Conservation (phyloP, 2,329 filamentous ascomycete genomes). For the Ophiostoma ips region DNA sequence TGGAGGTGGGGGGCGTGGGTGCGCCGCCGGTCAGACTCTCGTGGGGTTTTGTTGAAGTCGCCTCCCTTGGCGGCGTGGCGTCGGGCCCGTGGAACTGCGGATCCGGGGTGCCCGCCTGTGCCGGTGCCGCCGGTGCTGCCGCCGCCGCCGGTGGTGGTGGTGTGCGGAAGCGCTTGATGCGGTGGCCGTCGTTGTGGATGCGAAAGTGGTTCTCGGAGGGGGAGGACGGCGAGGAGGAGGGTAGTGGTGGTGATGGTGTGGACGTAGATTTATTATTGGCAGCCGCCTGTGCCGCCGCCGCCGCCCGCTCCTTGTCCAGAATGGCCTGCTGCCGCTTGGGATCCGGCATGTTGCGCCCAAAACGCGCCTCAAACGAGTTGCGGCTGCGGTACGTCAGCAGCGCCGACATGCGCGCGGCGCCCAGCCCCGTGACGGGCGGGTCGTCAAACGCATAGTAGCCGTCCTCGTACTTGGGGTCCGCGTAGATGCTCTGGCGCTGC, state of each 20-base stretch:
- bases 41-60: neutral
- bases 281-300: slow-evolving; percentile 4
- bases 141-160: neutral
- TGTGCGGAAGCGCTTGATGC: slow-evolving; percentile 38
- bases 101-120: slow-evolving; percentile 8
- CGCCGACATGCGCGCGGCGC: slow-evolving; percentile 92
- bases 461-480: slow-evolving; percentile 95
- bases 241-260: neutral
- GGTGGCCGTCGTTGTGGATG: slow-evolving; percentile 73
- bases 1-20: slow-evolving; percentile 48
- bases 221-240: slow-evolving; percentile 2
- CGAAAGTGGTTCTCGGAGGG: slow-evolving; percentile 62
- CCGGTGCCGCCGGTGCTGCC: too few species aligned
- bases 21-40: slow-evolving; percentile 36
- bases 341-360: slow-evolving; percentile 85
- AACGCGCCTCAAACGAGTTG: slow-evolving; percentile 91
- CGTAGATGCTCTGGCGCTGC: slow-evolving; percentile 87
- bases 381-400: slow-evolving; percentile 91
- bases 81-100: slow-evolving; percentile 15
- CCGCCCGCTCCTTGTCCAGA: slow-evolving; percentile 47
- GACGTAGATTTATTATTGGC: neutral
- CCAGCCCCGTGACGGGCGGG: slow-evolving; percentile 72
- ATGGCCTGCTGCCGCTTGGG: slow-evolving; percentile 73
- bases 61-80: neutral
- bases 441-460: slow-evolving; percentile 86